Evolutionary conservation across 352 stramenopile genomes (phyloP), one percentile per base, ranked within the genome.

Genomic region (Phytophthora fragariaefolia): DNA sequence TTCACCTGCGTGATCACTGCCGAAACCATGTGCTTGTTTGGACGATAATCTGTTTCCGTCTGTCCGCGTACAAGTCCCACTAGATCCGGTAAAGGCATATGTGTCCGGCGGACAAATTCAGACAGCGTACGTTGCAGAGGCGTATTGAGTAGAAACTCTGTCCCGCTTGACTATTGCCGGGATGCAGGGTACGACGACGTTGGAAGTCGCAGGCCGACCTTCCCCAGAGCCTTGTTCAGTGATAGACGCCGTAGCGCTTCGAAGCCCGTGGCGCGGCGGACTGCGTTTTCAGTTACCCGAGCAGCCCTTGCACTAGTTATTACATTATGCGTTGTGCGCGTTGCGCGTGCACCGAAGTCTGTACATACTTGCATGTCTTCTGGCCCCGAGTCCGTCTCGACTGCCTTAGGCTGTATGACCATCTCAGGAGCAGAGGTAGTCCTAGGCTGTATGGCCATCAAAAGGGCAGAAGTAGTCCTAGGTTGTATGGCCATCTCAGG

Each of bases 271-370:
- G 32, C 50, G 22, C 50, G 50, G n/a, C 32, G 50, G 10, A 58
- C 50, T 32, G 50, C 50, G 12, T 58, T 58, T 30, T 58, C 50
- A 32, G 50, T 47, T 36, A 58, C 50, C 50, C 15, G 20, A 47
- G 30, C 34, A 47, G 50, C 30, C 50, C 30, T 46, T 47, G 34
- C 50, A 58, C 50, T 58, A 46, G 50, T 24, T 46, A 58, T 58
- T 47, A 47, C 32, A 9, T 23, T 17, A 40, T 36, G 50, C 34
- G 32, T 32, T 46, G 50, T 32, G 32, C 32, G 32, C 10, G 50
- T 46, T 47, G 20, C 22, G 18, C 22, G 20, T 22, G 7, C 15
- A 17, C 6, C 7, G 27, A 24, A 4, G 18, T 40, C 24, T 54
- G 15, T 8, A 15, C 47, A 23, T 54, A 24, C 12, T 17, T 40